These are phyloP conservation scores for Scedosporium minutisporum DNA, from an alignment of 2,329 filamentous ascomycete species.

Conservation along the genomic window DNA sequence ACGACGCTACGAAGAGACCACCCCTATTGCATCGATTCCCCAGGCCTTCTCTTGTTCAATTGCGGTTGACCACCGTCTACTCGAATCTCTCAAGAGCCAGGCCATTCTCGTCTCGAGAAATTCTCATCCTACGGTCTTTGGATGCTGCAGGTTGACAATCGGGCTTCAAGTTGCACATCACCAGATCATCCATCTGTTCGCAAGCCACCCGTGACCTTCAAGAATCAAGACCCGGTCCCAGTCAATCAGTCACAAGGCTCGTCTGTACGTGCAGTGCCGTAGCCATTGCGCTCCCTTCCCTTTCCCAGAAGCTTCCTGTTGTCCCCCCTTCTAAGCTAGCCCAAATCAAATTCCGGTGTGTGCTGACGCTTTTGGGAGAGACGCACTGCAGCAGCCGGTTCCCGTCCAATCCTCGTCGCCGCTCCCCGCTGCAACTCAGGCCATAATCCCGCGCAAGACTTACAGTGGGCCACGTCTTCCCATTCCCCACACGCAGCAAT, in stretches of 20 bases:
- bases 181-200: background rate
- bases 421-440: background rate
- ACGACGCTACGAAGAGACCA: background rate
- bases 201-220: background rate
- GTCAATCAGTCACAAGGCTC: background rate
- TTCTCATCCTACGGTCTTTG: background rate
- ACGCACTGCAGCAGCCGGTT: background rate
- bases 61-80: background rate
- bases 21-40: background rate
- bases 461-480: background rate
- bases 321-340: background rate
- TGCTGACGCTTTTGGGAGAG: background rate
- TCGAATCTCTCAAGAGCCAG: too few relatives aligned
- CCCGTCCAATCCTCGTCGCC: background rate
- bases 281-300: background rate
- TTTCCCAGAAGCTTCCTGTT: too few relatives aligned
- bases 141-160: background rate
- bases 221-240: background rate
- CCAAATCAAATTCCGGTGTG: background rate
- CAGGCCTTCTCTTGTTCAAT: background rate
- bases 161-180: background rate
- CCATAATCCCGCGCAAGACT: background rate
- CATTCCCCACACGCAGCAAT: background rate
- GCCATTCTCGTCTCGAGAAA: too few relatives aligned
- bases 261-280: background rate